Evolutionary conservation across 2,329 filamentous ascomycete species (phyloP).

Genomic region (Alternaria arbusti): DNA sequence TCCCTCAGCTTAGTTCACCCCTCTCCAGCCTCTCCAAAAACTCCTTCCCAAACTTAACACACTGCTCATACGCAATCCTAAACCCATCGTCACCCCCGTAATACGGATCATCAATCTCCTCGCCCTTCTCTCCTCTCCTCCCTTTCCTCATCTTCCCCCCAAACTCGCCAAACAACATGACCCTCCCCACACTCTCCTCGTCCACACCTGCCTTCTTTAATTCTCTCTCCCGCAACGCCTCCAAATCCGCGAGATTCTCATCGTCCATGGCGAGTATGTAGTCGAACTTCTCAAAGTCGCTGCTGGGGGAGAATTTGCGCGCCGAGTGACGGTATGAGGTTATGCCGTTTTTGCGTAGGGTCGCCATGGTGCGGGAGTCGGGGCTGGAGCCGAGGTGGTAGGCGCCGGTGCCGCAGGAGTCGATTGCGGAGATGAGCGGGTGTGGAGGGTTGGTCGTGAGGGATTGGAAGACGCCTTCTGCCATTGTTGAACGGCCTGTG

Average conservation of each 20-base stretch:
- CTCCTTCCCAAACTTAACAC: slow-evolving; percentile 74
- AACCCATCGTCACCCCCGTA: slow-evolving; percentile 61
- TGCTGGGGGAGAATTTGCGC: slow-evolving; percentile 69
- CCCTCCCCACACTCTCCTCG: slow-evolving; percentile 54
- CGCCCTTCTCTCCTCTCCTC: slow-evolving; percentile 1
- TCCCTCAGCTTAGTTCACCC: slow-evolving; percentile 35
- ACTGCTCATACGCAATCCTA: slow-evolving; percentile 77
- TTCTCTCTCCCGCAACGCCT: slow-evolving; percentile 62
- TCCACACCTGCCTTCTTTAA: slow-evolving; percentile 48
- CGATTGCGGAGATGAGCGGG: slow-evolving; percentile 69
- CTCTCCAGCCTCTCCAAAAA: slow-evolving; percentile 69
- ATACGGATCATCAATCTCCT: slow-evolving; percentile 74
- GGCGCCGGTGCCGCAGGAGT: slow-evolving; percentile 88
- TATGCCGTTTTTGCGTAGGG: slow-evolving; percentile 76
- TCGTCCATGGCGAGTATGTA: slow-evolving; percentile 96
- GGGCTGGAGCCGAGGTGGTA: slow-evolving; percentile 82
- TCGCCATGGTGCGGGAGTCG: slow-evolving; percentile 83
- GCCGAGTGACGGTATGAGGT: slow-evolving; percentile 77
- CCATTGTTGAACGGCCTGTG: slow-evolving; percentile 81
- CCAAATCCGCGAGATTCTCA: slow-evolving; percentile 75
- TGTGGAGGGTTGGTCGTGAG: slow-evolving; percentile 60
- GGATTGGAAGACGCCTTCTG: slow-evolving; percentile 87
- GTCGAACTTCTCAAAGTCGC: slow-evolving; percentile 85
- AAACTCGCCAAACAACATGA: slow-evolving; percentile 87
- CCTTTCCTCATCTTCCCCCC: slow-evolving; percentile 57